A percentile compares a stretch with the other conserved stretches of the same genome.
phyloP scores from a whole-genome alignment of 2,329 filamentous ascomycete genomes.

The Curvularia eragrostidis region DNA sequence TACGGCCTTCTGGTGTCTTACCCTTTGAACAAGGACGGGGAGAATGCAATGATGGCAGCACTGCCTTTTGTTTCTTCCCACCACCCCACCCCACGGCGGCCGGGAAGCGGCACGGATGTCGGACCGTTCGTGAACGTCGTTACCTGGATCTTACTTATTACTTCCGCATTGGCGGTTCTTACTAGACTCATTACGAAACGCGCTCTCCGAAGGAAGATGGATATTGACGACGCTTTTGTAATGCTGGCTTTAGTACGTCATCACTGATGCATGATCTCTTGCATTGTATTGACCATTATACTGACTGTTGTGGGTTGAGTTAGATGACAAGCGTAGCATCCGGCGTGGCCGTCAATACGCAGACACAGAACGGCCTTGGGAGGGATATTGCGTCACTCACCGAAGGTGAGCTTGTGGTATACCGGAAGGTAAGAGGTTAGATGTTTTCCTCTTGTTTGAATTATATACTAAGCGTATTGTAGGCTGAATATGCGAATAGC shows the following conservation, averaged over 20 bases:
- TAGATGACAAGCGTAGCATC: conserved; percentile 44
- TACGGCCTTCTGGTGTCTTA: conserved; percentile 16
- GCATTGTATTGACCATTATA: conserved; percentile 1
- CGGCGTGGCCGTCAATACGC: conserved; percentile 40
- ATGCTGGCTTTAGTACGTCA: conserved; percentile 41
- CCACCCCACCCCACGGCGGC: conserved; percentile 36
- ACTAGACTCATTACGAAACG: conserved; percentile 46
- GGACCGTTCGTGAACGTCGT: conserved; percentile 47
- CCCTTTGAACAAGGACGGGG: conserved; percentile 3
- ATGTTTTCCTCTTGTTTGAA: neutral
- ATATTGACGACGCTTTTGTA: conserved; percentile 47
- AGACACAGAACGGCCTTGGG: conserved; percentile 43
- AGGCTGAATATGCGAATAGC: conserved; percentile 48
- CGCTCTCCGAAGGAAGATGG: conserved; percentile 39
- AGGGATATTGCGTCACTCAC: conserved; percentile 31
- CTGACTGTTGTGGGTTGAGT: conserved; percentile 14
- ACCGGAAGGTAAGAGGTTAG: conserved; percentile 44
- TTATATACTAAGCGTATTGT: neutral
- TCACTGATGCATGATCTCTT: neutral
- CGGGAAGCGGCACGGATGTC: conserved; percentile 37
- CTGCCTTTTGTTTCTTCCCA: conserved; percentile 27
- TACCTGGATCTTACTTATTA: conserved; percentile 46
- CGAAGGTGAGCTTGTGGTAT: conserved; percentile 30
- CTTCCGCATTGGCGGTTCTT: conserved; percentile 42
- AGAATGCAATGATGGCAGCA: conserved; percentile 40